Conservation (phyloP, 192 early-diverging fungal species). For the Thamnidium elegans region DNA sequence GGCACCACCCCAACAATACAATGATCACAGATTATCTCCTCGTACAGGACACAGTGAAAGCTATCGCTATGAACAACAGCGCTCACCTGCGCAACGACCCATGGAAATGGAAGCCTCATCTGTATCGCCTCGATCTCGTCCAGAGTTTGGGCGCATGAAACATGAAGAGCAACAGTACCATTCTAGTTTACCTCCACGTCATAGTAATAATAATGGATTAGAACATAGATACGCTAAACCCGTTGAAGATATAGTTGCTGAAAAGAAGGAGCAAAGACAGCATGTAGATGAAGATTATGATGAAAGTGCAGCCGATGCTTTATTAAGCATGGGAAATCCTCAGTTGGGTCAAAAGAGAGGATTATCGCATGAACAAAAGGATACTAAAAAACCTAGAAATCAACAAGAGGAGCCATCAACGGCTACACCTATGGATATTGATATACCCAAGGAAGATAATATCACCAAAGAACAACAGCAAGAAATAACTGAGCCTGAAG, state of each 20-base stretch:
- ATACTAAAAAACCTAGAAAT: constrained; percentile 5
- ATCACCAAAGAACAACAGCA: constrained; percentile 1
- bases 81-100: constrained; percentile 7
- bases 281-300: constrained; percentile 32
- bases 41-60: constrained; percentile 4
- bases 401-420: background rate
- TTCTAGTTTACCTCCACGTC: background rate
- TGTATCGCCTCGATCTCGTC: background rate
- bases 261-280: background rate
- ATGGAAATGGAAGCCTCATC: background rate
- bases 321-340: constrained; percentile 25
- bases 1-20: background rate
- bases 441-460: background rate
- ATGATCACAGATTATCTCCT: constrained; percentile 4
- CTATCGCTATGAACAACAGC: constrained; percentile 2
- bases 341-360: constrained; percentile 25
- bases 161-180: constrained; percentile 14
- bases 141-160: constrained; percentile 6
- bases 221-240: background rate
- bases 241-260: background rate
- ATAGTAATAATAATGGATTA: background rate
- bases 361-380: constrained; percentile 1
- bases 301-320: constrained; percentile 28
- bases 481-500: no score
- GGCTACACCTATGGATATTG: background rate